A percentile compares a stretch with the other conserved stretches of the same genome.
Conservation (phyloP, 306 rosid species). For the Dalbergia cochinchinensis region DNA sequence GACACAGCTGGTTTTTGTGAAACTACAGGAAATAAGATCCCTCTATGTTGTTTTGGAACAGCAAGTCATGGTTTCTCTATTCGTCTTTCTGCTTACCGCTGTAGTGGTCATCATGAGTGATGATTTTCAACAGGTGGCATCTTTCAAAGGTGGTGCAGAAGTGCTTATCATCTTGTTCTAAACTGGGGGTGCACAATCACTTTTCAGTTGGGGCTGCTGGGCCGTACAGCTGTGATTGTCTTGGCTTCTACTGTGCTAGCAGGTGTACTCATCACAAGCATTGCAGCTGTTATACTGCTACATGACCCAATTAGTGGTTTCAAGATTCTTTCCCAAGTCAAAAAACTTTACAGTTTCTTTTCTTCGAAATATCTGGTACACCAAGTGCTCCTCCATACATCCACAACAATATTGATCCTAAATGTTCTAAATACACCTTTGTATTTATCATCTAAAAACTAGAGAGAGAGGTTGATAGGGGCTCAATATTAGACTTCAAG, state of each 20-base stretch:
- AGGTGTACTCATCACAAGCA: slow-evolving; percentile 83
- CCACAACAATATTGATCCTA: too few relatives aligned
- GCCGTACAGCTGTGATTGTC: slow-evolving; percentile 81
- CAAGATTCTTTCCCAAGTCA: slow-evolving; percentile 57
- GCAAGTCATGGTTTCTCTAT: slow-evolving; percentile 78
- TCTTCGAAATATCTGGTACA: too few relatives aligned
- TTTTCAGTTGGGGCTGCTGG: slow-evolving; percentile 83
- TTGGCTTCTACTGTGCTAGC: slow-evolving; percentile 87
- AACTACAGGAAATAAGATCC: slow-evolving; percentile 67
- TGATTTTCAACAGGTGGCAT: slow-evolving; percentile 69
- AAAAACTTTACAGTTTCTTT: neutral
- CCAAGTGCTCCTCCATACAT: too few relatives aligned
- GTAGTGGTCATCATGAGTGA: slow-evolving; percentile 60
- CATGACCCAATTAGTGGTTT: slow-evolving; percentile 80
- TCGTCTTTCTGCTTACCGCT: slow-evolving; percentile 76
- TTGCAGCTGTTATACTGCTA: slow-evolving; percentile 80
- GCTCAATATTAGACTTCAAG: slow-evolving; percentile 28
- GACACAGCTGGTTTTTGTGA: slow-evolving; percentile 76
- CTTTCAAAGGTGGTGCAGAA: slow-evolving; percentile 68
- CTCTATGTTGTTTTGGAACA: slow-evolving; percentile 89
- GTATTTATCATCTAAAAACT: neutral
- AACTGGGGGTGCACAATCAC: slow-evolving; percentile 76
- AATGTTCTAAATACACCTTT: neutral
- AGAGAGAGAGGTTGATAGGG: neutral
- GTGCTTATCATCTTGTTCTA: slow-evolving; percentile 70